These are phyloP conservation scores for Choanephora cucurbitarum DNA, from an alignment of 371 early-diverging fungal species.

Conservation along the genomic window DNA sequence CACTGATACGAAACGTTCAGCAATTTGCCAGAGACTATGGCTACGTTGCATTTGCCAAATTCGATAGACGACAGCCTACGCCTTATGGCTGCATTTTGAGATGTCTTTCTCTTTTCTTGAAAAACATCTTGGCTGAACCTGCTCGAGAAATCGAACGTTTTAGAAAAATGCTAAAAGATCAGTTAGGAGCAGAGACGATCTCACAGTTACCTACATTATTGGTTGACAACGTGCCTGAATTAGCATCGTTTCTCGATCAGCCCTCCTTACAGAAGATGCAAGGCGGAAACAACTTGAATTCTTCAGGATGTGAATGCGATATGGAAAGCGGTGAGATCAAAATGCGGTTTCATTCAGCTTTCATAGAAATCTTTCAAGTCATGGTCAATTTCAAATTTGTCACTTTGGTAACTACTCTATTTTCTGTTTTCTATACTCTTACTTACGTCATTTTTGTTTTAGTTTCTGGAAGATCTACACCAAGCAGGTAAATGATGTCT, in stretches of 20 bases:
- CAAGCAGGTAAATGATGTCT: constrained; percentile 41
- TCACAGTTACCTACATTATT: constrained; percentile 38
- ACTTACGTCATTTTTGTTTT: constrained; percentile 13
- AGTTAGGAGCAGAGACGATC: constrained; percentile 37
- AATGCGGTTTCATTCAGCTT: constrained; percentile 46
- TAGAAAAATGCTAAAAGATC: constrained; percentile 34
- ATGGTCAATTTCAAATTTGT: constrained; percentile 51
- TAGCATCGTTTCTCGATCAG: constrained; percentile 32
- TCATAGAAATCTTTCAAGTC: constrained; percentile 48
- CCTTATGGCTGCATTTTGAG: constrained; percentile 50
- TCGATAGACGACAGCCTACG: constrained; percentile 45
- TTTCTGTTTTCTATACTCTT: constrained; percentile 2
- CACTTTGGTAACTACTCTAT: constrained; percentile 40
- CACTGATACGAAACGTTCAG: constrained; percentile 39
- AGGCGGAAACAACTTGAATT: background rate
- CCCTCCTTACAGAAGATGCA: constrained; percentile 6
- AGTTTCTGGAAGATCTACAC: constrained; percentile 57
- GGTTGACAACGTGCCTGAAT: constrained; percentile 46
- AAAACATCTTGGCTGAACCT: constrained; percentile 39
- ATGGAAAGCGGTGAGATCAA: constrained; percentile 47
- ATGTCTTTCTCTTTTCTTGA: constrained; percentile 45
- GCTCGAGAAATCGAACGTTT: constrained; percentile 39
- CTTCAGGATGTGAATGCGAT: constrained; percentile 24
- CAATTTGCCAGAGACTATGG: constrained; percentile 47
- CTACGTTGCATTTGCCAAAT: constrained; percentile 48